Base-by-base conservation (phyloP, 257 asterid species). In the Leonotis leonurus region DNA sequence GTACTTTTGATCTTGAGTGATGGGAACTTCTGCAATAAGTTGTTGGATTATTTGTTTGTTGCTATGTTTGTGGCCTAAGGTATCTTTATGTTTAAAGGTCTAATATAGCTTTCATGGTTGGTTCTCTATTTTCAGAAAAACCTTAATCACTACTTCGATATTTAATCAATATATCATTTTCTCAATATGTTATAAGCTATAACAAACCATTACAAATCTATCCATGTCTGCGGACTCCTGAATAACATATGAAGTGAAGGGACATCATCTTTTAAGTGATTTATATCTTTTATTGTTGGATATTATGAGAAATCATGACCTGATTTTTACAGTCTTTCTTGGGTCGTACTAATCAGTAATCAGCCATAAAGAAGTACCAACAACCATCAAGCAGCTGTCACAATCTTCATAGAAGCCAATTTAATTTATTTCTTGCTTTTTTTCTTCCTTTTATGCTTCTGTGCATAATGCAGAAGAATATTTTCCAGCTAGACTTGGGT, bases 381-480 rank as follows among this genome's bases (percentile, higher is more conserved):
- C 86, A 72, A 77, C 82, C 77, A 64, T 64, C 61, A 77, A 74
- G 90, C 83, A 85, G 67, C 79, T 70, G 88, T 85, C 94, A 73
- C 88, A 59, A 55, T 81, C 87, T 70, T 37, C 59, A 66, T 70
- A 67, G 63, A 71, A 70, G 69, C 77, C 77, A 76, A 71, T 70
- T 63, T 27, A 62, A 43, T 43, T 43, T 9, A 18, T 51, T 43
- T 43, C 39, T 59, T 37, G 52, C 46, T 71, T 12, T 58, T 65
- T 20, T 57, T 41, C 6, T 32, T 17, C 45, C 22, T 69, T 25
- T 58, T 40, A 51, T 54, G 63, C 63, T 36, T 37, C 8, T 57
- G 35, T 67, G 56, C 46, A 46, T 30, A 74, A 70, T 68, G 62
- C 59, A 39, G 60, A 65, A 65, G 64, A 50, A 64, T 70, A 69